Percentiles rank a stretch among this genome's conserved stretches.
phyloP scores from a whole-genome alignment of 164 flowering plant species.

The Annona squamosa region DNA sequence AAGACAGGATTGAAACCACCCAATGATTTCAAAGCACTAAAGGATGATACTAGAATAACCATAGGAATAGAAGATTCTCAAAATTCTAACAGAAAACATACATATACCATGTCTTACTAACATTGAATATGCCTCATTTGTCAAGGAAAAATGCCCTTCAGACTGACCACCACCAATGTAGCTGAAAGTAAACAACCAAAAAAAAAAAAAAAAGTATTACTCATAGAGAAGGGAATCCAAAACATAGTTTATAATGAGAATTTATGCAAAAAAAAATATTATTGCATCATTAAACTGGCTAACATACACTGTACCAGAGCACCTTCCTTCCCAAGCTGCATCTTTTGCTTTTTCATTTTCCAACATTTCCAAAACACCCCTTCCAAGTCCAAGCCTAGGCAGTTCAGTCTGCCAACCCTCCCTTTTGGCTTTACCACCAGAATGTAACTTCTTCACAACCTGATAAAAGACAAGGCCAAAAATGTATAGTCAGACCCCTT shows the following conservation, averaged over 20 bases:
- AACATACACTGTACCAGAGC: constrained; percentile 99
- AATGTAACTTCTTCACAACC: constrained; percentile 83
- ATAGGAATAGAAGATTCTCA: not conserved
- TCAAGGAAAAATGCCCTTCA: constrained; percentile 85
- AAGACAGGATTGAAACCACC: not conserved
- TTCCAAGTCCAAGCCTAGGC: constrained; percentile 59
- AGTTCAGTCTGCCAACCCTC: constrained; percentile 70
- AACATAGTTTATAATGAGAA: not conserved
- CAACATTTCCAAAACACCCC: constrained; percentile 51
- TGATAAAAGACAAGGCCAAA: constrained; percentile 14
- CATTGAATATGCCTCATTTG: constrained; percentile 97
- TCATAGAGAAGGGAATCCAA: not conserved
- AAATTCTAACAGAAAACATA: not conserved
- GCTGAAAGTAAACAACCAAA: constrained; percentile 35
- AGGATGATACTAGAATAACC: not conserved
- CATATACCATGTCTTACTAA: constrained; percentile 46
- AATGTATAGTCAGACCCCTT: no score
- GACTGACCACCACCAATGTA: constrained; percentile 85
- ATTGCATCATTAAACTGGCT: constrained; percentile 5
- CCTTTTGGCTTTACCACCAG: constrained; percentile 63
- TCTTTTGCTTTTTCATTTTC: constrained; percentile 66
- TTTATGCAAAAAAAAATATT: not conserved
- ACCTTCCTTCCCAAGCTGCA: constrained; percentile 84
- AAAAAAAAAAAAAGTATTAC: not conserved
- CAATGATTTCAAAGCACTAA: not conserved